Conservation (phyloP, 2,329 filamentous ascomycete species). For the Penicillium glabrum region DNA sequence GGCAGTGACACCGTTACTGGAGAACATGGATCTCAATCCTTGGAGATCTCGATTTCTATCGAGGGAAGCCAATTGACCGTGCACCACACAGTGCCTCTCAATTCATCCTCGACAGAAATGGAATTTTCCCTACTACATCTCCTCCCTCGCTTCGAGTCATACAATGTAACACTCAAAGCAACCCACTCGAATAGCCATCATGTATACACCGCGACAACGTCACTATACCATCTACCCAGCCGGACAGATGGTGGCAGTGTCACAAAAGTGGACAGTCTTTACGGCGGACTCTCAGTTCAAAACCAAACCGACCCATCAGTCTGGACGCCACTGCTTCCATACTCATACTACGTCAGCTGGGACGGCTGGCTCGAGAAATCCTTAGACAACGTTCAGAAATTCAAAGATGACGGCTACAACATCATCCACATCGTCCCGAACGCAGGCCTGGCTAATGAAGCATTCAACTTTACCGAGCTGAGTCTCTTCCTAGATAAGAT, state of each 20-base stretch:
- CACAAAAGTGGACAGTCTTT: conserved; percentile 49
- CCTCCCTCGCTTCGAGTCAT: conserved; percentile 34
- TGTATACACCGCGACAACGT: conserved; percentile 36
- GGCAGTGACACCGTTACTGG: conserved; percentile 1
- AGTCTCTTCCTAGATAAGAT: conserved; percentile 43
- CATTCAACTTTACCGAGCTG: conserved; percentile 43
- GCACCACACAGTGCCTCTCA: conserved; percentile 31
- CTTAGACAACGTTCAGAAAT: conserved; percentile 29
- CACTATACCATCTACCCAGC: conserved; percentile 43
- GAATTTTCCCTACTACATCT: conserved; percentile 35
- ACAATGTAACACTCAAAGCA: conserved; percentile 37
- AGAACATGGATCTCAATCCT: conserved; percentile 20
- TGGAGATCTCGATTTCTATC: conserved; percentile 31
- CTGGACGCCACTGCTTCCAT: conserved; percentile 47
- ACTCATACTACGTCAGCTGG: conserved; percentile 48
- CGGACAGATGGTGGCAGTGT: conserved; percentile 46
- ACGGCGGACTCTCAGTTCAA: conserved; percentile 47
- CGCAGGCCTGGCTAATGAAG: conserved; percentile 34
- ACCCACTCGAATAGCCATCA: conserved; percentile 30
- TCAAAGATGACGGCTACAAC: conserved; percentile 48
- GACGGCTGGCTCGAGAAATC: conserved; percentile 33
- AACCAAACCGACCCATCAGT: conserved; percentile 29
- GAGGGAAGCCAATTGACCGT: conserved; percentile 22
- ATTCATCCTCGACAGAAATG: conserved; percentile 38
- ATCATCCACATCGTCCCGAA: conserved; percentile 48